Evolutionary conservation across 768 basidiomycete species (phyloP), one percentile per base, ranked within the genome.

Genomic region (Kwoniella botswanensis): DNA sequence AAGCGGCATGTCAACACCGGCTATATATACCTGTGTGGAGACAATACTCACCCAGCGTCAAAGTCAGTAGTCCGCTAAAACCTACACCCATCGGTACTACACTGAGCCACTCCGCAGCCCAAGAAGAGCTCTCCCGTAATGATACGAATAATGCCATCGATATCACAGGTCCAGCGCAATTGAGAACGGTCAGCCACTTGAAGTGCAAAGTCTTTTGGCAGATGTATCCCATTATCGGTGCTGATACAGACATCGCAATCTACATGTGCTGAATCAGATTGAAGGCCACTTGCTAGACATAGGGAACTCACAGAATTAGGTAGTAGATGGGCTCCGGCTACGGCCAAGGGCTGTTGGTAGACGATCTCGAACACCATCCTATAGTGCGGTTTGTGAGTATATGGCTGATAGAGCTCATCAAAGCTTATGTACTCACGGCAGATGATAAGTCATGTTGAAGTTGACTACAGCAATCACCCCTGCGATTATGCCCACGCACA

Each of bases 391-490:
- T 26, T 60, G 2, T 26, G 26, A 41, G 29, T 42, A 6, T 41
- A 17, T 11, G 22, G 24, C 15, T 26, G 12, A 52, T 17, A n/a
- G 4, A 53, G 53, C 9, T 22, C 35, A 11, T 44, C 17, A 24
- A 12, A n/a, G 26, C 26, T 26, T 6, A 12, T 12, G 29, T 21
- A 61, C 67, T 57, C 58, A 68, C 67, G 67, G 67, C 18, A 72
- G 52, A 54, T 72, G 71, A 50, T 72, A 72, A 54, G 63, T 65
- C 71, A 72, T 72, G 35, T 72, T 72, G 66, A 72, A 72, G 41
- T 68, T 72, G 7, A 72, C 71, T 11, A 68, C 56, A 13, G 71
- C 71, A 15, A 72, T 65, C 5, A 72, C 43, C 13, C 65, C 66
- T 1, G 71, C 65, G n/a, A 72, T 72, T 46, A 72, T 52, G 5